phyloP scores from a whole-genome alignment of 495 filamentous ascomycete genomes.

The Penicillium verhagenii region DNA sequence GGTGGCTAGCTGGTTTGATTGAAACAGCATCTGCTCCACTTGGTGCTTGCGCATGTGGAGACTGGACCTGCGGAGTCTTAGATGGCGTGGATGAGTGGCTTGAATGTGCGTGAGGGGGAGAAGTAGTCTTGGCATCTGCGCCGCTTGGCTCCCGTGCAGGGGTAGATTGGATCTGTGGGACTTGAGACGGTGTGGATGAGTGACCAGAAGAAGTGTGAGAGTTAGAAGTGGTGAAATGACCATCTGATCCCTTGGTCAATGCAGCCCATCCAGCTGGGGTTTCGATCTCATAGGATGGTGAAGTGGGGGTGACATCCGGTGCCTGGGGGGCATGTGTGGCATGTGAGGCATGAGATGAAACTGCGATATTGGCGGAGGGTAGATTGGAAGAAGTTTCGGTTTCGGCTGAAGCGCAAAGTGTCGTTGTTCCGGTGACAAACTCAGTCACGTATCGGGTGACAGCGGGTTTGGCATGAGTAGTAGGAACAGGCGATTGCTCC shows the following conservation, averaged over 20 bases:
- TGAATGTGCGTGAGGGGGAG: background rate
- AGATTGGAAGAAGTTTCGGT: background rate
- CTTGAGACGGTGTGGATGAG: background rate
- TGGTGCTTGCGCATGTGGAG: background rate
- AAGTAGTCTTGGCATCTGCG: background rate
- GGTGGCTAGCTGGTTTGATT: background rate
- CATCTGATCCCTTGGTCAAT: background rate
- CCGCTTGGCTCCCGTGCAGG: background rate
- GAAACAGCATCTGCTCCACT: background rate
- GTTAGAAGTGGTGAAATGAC: background rate
- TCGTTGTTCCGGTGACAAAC: constrained; percentile 16
- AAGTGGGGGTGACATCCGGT: background rate
- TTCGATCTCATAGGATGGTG: background rate
- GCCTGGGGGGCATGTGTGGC: background rate
- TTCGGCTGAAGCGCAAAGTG: constrained; percentile 10
- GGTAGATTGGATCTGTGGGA: background rate
- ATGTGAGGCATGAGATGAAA: constrained; percentile 3
- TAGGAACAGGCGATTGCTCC: background rate
- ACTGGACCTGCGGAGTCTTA: background rate
- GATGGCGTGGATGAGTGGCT: background rate
- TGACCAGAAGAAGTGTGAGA: background rate
- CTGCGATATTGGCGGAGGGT: background rate
- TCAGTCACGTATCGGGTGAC: constrained; percentile 14
- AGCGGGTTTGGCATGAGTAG: background rate
- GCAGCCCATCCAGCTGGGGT: background rate